Evolutionary conservation across 495 filamentous ascomycete species (phyloP).

Genomic region (Parachaetomium inaequale): DNA sequence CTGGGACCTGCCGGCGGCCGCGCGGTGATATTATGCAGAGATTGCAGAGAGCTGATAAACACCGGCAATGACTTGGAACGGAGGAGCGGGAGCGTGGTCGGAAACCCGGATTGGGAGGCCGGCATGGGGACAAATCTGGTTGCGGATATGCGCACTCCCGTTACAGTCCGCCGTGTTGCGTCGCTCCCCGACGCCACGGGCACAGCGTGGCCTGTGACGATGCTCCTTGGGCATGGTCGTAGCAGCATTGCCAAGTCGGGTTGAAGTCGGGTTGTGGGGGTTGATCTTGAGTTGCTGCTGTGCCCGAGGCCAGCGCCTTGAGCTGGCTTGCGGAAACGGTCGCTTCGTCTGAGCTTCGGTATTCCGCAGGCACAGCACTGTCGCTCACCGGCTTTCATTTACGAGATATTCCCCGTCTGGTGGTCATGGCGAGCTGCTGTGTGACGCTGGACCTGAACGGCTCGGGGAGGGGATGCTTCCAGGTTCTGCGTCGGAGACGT

Average conservation of each 20-base stretch:
- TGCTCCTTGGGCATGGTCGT: neutral
- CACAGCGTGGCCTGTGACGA: neutral
- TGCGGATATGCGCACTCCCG: conserved; percentile 6
- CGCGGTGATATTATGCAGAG: neutral
- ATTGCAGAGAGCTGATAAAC: neutral
- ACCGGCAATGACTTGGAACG: neutral
- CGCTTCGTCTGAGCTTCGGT: neutral
- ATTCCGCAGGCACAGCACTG: neutral
- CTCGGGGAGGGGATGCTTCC: neutral
- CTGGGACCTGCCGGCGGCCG: conserved; percentile 13
- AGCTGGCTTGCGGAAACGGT: neutral
- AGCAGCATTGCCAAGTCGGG: neutral
- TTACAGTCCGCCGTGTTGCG: neutral
- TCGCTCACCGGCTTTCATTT: conserved; percentile 4
- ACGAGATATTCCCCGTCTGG: neutral
- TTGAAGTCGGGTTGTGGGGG: conserved; percentile 1
- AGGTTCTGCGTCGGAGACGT: neutral
- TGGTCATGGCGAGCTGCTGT: conserved; percentile 2
- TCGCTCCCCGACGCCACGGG: neutral
- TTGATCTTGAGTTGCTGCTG: neutral
- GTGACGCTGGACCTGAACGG: neutral
- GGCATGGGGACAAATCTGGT: neutral
- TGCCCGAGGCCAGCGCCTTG: neutral
- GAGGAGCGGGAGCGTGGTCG: neutral
- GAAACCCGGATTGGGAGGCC: conserved; percentile 9